Evolutionary conservation across 441 rosid genomes (phyloP).

Genomic region (Manihot esculenta): DNA sequence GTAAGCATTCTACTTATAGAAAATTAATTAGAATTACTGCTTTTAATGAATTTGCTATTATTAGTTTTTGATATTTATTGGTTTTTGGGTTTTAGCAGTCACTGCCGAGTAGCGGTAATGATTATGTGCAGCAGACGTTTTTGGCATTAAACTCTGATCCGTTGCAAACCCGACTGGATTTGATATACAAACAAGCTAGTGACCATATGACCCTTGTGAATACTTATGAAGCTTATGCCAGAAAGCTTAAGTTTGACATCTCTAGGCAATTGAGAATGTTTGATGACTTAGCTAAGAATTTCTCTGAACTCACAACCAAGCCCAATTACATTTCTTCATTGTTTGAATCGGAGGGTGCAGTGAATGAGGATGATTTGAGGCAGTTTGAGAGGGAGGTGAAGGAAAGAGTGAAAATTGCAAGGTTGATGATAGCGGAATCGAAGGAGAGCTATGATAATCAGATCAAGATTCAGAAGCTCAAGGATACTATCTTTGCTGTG

Average conservation of each 20-base stretch:
- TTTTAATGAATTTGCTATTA: conserved; percentile 2
- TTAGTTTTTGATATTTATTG: background rate
- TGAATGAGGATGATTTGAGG: conserved; percentile 77
- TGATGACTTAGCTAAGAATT: conserved; percentile 66
- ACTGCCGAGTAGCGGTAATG: conserved; percentile 54
- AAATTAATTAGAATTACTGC: too few species aligned
- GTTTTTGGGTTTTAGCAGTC: conserved; percentile 30
- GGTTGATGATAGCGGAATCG: conserved; percentile 67
- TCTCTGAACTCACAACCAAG: conserved; percentile 53
- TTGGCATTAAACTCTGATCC: conserved; percentile 82
- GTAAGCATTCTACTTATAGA: conserved; percentile 32
- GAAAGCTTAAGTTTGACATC: conserved; percentile 83
- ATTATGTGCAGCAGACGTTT: conserved; percentile 62
- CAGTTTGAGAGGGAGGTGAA: conserved; percentile 87
- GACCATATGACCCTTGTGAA: conserved; percentile 73
- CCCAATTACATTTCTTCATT: conserved; percentile 46
- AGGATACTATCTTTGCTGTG: conserved; percentile 82
- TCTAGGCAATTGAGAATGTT: conserved; percentile 69
- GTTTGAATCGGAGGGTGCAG: conserved; percentile 39
- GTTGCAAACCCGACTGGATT: conserved; percentile 63
- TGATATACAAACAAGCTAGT: conserved; percentile 81
- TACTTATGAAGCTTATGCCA: conserved; percentile 83
- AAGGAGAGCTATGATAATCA: conserved; percentile 90
- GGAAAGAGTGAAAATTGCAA: conserved; percentile 64
- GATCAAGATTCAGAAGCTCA: conserved; percentile 91